A percentile compares a stretch with the other conserved stretches of the same genome.
phyloP scores from a whole-genome alignment of 345 rosid species.

The Mallotus nudiflorus region DNA sequence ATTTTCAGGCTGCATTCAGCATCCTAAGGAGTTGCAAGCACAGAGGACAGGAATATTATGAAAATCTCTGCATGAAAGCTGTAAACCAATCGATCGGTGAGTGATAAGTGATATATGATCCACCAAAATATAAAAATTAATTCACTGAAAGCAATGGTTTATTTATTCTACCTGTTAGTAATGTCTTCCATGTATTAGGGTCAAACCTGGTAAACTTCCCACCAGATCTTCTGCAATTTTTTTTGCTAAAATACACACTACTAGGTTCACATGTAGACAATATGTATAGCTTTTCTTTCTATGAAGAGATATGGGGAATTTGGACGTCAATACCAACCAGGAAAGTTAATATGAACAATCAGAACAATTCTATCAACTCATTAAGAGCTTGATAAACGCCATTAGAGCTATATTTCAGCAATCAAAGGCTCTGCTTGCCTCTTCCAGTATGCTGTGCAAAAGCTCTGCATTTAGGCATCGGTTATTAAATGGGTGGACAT shows the following conservation, averaged over 20 bases:
- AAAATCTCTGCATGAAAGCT: slow-evolving; percentile 96
- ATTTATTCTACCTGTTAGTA: not conserved
- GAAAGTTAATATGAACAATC: not conserved
- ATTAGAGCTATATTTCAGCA: not conserved
- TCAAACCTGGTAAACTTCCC: not conserved
- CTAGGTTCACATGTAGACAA: not conserved
- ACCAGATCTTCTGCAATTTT: not conserved
- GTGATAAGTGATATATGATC: slow-evolving; percentile 9
- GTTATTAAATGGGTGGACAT: not conserved
- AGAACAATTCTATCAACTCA: slow-evolving; percentile 1
- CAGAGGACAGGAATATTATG: slow-evolving; percentile 90
- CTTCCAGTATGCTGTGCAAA: not conserved
- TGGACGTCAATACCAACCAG: not conserved
- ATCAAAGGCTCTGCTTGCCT: not conserved
- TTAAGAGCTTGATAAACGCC: not conserved
- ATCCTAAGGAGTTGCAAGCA: slow-evolving; percentile 68
- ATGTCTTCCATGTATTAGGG: not conserved
- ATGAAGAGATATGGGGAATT: not conserved
- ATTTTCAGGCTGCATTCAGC: slow-evolving; percentile 60
- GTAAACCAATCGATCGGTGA: slow-evolving; percentile 93
- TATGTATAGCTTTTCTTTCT: not conserved
- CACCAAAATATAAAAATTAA: not conserved
- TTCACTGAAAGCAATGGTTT: not conserved
- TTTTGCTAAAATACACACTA: no score
- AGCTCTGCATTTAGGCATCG: slow-evolving; percentile 3